These are phyloP conservation scores for Boletus putidus DNA, from an alignment of 1,284 basidiomycete genomes.

Conservation along the genomic window DNA sequence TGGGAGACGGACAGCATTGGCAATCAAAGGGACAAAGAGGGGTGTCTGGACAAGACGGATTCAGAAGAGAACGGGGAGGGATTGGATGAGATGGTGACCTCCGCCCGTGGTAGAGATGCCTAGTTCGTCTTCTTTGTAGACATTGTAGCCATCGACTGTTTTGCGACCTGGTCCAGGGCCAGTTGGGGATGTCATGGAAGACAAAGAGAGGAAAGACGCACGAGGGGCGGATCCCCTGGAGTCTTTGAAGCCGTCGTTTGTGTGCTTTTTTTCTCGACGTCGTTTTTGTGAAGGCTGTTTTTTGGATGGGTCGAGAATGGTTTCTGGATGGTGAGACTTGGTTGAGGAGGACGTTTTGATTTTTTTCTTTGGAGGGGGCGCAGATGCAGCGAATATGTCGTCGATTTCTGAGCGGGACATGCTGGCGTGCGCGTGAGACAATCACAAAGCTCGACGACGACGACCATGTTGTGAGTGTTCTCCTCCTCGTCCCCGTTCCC, in stretches of 20 bases:
- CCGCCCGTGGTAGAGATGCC: slow-evolving; percentile 73
- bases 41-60: slow-evolving; percentile 49
- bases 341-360: slow-evolving; percentile 31
- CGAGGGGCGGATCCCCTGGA: slow-evolving; percentile 73
- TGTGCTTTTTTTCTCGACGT: slow-evolving; percentile 30
- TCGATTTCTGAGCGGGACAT: slow-evolving; percentile 71
- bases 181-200: slow-evolving; percentile 12
- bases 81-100: slow-evolving; percentile 50
- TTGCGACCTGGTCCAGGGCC: slow-evolving; percentile 64
- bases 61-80: slow-evolving; percentile 22
- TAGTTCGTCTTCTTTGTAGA: slow-evolving; percentile 88
- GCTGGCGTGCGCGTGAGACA: slow-evolving; percentile 26
- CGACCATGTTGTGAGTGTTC: slow-evolving; percentile 41
- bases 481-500: not conserved
- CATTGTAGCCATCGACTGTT: slow-evolving; percentile 82
- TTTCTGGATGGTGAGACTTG: slow-evolving; percentile 24
- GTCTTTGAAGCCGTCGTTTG: slow-evolving; percentile 64
- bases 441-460: slow-evolving; percentile 19
- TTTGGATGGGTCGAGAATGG: slow-evolving; percentile 30
- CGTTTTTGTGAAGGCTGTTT: slow-evolving; percentile 16
- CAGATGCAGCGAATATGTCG: slow-evolving; percentile 64
- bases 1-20: slow-evolving; percentile 67
- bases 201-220: slow-evolving; percentile 44
- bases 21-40: slow-evolving; percentile 81
- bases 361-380: slow-evolving; percentile 41